Evolutionary conservation across 306 rosid genomes (phyloP).

Genomic region (Vigna unguiculata): DNA sequence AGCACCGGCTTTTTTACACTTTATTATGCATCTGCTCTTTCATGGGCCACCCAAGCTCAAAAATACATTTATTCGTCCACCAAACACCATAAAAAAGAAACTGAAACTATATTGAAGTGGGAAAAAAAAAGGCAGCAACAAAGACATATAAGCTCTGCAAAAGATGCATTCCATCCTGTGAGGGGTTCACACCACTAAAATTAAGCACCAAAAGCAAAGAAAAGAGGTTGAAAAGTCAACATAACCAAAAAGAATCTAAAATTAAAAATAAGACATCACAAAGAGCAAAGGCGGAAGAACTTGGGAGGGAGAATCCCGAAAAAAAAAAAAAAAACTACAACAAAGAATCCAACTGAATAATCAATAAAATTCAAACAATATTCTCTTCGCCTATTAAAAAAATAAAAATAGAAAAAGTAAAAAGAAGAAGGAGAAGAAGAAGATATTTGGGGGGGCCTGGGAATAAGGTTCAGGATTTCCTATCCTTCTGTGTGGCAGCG

Average conservation of each 20-base stretch:
- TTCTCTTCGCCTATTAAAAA: neutral
- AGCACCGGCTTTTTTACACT: neutral
- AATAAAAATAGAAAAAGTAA: neutral
- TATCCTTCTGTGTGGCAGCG: neutral
- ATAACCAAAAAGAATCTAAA: neutral
- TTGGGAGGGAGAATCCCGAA: neutral
- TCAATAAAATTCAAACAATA: constrained; percentile 4
- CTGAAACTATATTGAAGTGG: neutral
- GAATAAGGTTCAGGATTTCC: neutral
- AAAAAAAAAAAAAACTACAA: constrained; percentile 1
- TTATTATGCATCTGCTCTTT: neutral
- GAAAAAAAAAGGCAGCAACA: neutral
- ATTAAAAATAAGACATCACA: neutral
- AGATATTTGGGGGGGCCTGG: neutral
- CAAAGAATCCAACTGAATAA: constrained; percentile 29
- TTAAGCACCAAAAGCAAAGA: constrained; percentile 22
- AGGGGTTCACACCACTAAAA: constrained; percentile 15
- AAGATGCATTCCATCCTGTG: neutral
- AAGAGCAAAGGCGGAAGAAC: neutral
- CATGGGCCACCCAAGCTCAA: neutral
- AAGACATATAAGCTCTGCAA: constrained; percentile 1
- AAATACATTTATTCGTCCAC: neutral
- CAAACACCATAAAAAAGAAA: neutral
- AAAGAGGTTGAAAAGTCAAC: neutral
- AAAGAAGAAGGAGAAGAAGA: neutral